phyloP scores from a whole-genome alignment of 805 yeast species.

The Candida anglica region DNA sequence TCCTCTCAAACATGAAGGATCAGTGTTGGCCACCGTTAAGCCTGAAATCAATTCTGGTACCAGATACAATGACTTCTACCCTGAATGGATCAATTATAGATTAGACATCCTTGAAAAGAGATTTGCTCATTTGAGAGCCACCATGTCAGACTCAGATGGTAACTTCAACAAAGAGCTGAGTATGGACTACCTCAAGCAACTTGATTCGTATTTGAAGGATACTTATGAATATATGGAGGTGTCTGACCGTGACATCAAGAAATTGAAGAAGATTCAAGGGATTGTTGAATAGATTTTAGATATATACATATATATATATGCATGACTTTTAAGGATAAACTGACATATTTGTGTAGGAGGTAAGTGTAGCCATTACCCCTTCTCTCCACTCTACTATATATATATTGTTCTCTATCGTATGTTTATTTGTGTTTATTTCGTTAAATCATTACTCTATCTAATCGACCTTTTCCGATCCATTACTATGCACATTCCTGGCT shows the following conservation, averaged over 20 bases:
- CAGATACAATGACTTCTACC: slow-evolving; percentile 30
- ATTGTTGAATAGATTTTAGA: background rate
- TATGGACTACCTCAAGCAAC: slow-evolving; percentile 15
- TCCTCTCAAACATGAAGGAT: slow-evolving; percentile 21
- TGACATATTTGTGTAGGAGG: no score
- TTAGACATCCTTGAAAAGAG: slow-evolving; percentile 20
- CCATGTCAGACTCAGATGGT: slow-evolving; percentile 9
- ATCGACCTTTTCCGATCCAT: slow-evolving; percentile 23
- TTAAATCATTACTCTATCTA: no score
- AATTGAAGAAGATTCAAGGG: background rate
- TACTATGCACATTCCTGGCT: slow-evolving; percentile 16
- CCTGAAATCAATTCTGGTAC: slow-evolving; percentile 36
- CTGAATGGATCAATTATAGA: slow-evolving; percentile 33
- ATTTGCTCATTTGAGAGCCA: slow-evolving; percentile 16
- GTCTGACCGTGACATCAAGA: no score
- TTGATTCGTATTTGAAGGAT: slow-evolving; percentile 16
- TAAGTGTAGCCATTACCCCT: no score
- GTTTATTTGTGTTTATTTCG: no score
- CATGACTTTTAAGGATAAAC: no score
- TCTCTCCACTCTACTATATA: no score
- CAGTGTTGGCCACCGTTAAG: slow-evolving; percentile 33
- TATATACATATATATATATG: no score
- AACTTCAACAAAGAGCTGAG: slow-evolving; percentile 22
- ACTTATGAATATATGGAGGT: slow-evolving; percentile 27
- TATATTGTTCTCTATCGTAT: no score